Conservation (phyloP, 345 rosid species). For the Microthlaspi erraticum region DNA sequence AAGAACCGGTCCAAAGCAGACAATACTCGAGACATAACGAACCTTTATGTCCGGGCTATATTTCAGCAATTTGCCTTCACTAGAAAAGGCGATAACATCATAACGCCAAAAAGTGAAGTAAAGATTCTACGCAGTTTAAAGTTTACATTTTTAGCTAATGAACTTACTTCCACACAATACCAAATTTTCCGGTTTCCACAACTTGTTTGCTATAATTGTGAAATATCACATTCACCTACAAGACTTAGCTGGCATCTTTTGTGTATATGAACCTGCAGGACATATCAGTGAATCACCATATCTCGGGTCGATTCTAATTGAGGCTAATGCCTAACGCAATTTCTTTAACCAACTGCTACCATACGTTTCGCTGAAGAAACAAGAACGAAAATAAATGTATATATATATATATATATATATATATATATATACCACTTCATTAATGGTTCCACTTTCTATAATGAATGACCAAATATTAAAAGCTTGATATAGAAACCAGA, state of each 20-base stretch:
- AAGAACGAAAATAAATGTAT: slow-evolving; percentile 14
- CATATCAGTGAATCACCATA: neutral
- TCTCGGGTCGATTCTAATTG: slow-evolving; percentile 5
- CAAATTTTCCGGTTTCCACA: slow-evolving; percentile 23
- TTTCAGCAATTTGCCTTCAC: slow-evolving; percentile 23
- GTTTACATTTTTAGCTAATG: slow-evolving; percentile 20
- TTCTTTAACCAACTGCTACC: slow-evolving; percentile 11
- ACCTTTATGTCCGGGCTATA: slow-evolving; percentile 29
- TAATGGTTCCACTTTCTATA: slow-evolving; percentile 31
- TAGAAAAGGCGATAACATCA: slow-evolving; percentile 24
- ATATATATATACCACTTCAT: neutral
- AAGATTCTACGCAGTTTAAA: slow-evolving; percentile 28
- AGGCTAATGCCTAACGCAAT: slow-evolving; percentile 29
- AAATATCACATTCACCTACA: slow-evolving; percentile 18
- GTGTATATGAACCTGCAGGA: slow-evolving; percentile 25
- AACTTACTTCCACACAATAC: slow-evolving; percentile 18
- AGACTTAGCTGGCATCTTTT: slow-evolving; percentile 15
- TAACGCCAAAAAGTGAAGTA: slow-evolving; percentile 39
- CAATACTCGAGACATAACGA: slow-evolving; percentile 22
- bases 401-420: too few relatives aligned
- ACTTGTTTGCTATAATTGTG: slow-evolving; percentile 25
- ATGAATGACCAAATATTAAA: slow-evolving; percentile 25
- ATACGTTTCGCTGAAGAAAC: slow-evolving; percentile 7
- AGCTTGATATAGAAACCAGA: slow-evolving; percentile 28
- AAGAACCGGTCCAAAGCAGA: slow-evolving; percentile 28